Percentiles rank a stretch among this genome's conserved stretches.
Evolutionary conservation across 768 basidiomycete genomes (phyloP).

Genomic region (Rhizopogon sp.): DNA sequence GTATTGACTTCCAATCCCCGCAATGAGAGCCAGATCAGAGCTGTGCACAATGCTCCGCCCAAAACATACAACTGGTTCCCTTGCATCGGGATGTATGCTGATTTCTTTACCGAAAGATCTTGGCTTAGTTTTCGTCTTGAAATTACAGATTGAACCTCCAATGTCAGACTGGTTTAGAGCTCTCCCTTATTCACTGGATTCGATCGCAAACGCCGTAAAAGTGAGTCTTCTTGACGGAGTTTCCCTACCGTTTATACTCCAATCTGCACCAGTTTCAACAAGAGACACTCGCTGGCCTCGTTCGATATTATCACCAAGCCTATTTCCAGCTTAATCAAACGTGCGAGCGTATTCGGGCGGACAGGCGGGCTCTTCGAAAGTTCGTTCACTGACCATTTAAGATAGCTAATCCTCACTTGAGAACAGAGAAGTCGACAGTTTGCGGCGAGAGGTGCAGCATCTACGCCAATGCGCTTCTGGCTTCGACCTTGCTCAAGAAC

Average conservation of each 20-base stretch:
- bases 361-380: conserved; percentile 51
- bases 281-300: conserved; percentile 64
- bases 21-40: conserved; percentile 63
- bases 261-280: conserved; percentile 65
- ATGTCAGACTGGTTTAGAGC: conserved; percentile 82
- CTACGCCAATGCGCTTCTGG: conserved; percentile 30
- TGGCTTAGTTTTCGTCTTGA: conserved; percentile 1
- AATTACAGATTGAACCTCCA: conserved; percentile 65
- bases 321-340: conserved; percentile 40
- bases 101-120: background rate
- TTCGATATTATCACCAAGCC: conserved; percentile 57
- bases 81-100: conserved; percentile 64
- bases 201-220: conserved; percentile 62
- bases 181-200: conserved; percentile 56
- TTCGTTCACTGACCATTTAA: conserved; percentile 19
- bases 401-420: background rate
- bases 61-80: conserved; percentile 62
- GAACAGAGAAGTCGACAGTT: conserved; percentile 43
- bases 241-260: background rate
- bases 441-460: conserved; percentile 46
- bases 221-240: conserved; percentile 28
- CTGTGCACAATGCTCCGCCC: conserved; percentile 63
- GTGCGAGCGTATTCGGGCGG: conserved; percentile 29
- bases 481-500: conserved; percentile 22
- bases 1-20: background rate